A percentile compares a stretch with the other conserved stretches of the same genome.
Conservation (phyloP, 805 yeast species). For the Ogataea methanolica region DNA sequence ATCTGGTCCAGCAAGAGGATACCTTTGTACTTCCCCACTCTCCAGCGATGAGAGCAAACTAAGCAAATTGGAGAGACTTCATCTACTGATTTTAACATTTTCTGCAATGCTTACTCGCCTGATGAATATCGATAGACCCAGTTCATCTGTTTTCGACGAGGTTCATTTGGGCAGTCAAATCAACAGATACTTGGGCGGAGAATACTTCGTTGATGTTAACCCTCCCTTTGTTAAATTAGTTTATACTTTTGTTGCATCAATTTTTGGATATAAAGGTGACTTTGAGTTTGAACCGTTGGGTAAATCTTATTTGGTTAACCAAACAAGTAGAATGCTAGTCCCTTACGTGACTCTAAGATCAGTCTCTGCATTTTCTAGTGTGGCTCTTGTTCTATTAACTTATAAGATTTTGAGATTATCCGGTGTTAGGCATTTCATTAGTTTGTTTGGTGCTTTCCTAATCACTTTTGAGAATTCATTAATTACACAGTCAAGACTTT, state of each 20-base stretch:
- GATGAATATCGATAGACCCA: constrained; percentile 53
- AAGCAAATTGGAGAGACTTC: constrained; percentile 11
- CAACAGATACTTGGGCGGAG: constrained; percentile 63
- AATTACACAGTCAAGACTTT: constrained; percentile 54
- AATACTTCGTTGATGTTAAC: constrained; percentile 68
- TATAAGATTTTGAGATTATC: constrained; percentile 52
- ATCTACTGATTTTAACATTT: constrained; percentile 8
- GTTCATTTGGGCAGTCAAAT: constrained; percentile 91
- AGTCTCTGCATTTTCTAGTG: constrained; percentile 53
- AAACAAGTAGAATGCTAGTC: constrained; percentile 17
- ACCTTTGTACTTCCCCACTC: too few species aligned
- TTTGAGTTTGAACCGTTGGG: constrained; percentile 59
- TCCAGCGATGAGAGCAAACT: background rate
- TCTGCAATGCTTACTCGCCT: constrained; percentile 56
- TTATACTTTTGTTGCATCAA: constrained; percentile 53
- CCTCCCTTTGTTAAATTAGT: constrained; percentile 79
- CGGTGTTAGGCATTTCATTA: constrained; percentile 47
- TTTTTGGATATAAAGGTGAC: constrained; percentile 58
- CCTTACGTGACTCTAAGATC: constrained; percentile 55
- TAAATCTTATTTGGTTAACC: constrained; percentile 3
- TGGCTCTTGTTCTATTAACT: constrained; percentile 45
- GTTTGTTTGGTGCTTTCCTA: constrained; percentile 47
- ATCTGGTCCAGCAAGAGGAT: too few species aligned
- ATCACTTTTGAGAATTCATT: constrained; percentile 62
- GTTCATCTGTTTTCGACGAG: constrained; percentile 85